A percentile compares a stretch with the other conserved stretches of the same genome.
Evolutionary conservation across 2,329 filamentous ascomycete species (phyloP).

Genomic region (Neoascochyta sp.): DNA sequence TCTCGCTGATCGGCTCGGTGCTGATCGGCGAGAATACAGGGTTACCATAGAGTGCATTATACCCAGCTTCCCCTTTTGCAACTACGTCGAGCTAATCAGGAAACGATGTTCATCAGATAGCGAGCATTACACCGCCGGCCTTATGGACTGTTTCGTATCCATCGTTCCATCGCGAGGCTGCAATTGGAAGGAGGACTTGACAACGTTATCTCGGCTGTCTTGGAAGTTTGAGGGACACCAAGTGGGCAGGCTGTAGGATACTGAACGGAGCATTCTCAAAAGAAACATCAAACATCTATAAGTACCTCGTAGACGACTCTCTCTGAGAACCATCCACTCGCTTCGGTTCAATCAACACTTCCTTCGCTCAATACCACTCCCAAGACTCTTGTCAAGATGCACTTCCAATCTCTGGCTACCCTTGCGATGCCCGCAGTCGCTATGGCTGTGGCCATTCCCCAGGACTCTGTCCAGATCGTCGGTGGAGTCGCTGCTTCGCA

Average conservation of each 20-base stretch:
- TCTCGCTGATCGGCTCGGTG: too few species aligned
- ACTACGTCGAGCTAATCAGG: constrained; percentile 4
- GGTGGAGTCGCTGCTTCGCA: constrained; percentile 20
- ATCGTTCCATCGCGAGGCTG: constrained; percentile 2
- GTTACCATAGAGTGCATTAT: too few species aligned
- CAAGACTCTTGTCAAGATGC: constrained; percentile 18
- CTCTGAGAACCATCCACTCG: constrained; percentile 15
- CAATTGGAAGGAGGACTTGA: constrained; percentile 17
- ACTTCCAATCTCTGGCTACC: constrained; percentile 19
- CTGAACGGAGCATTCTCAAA: too few species aligned
- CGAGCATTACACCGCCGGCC: constrained; percentile 3
- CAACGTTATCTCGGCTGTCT: constrained; percentile 13
- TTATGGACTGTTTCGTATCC: constrained; percentile 3
- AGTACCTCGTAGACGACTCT: constrained; percentile 9
- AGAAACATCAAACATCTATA: too few species aligned
- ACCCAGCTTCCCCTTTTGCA: constrained; percentile 20
- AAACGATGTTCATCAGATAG: constrained; percentile 11
- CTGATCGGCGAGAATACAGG: too few species aligned
- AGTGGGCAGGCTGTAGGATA: constrained; percentile 12
- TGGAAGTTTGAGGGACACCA: constrained; percentile 6
- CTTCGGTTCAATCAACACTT: too few species aligned
- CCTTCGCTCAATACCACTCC: constrained; percentile 8
- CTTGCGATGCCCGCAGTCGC: constrained; percentile 21
- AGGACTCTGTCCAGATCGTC: constrained; percentile 20
- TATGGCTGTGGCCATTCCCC: constrained; percentile 20